Percentiles rank a stretch among this genome's conserved stretches.
These are phyloP conservation scores for Malus orientalis DNA, from an alignment of 306 rosid species.

Conservation along the genomic window DNA sequence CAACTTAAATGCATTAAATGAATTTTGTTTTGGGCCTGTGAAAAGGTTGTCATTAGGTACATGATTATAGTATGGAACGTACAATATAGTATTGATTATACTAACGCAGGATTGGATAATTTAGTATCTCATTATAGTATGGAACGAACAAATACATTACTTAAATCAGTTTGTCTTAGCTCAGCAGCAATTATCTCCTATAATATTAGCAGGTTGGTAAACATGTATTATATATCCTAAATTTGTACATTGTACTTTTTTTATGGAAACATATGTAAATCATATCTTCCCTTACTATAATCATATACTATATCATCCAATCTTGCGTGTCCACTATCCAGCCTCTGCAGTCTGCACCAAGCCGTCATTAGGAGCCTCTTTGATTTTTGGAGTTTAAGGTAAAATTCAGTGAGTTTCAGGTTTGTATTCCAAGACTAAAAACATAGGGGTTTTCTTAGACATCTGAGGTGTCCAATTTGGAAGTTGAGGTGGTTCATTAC, in stretches of 20 bases:
- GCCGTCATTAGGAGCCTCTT: neutral
- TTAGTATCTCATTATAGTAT: neutral
- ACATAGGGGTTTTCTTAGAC: neutral
- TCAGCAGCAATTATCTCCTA: neutral
- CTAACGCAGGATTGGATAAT: no score
- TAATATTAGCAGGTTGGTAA: neutral
- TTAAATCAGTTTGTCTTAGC: neutral
- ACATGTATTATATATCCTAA: neutral
- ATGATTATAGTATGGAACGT: neutral
- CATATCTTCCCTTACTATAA: neutral
- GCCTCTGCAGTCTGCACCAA: neutral
- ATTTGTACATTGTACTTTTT: neutral
- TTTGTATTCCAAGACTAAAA: neutral
- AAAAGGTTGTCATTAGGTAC: neutral
- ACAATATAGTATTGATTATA: neutral
- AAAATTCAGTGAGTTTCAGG: neutral
- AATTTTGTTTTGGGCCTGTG: neutral
- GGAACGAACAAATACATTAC: neutral
- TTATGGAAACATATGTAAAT: neutral
- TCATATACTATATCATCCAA: neutral
- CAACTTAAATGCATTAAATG: neutral
- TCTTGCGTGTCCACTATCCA: neutral
- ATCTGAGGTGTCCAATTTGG: neutral
- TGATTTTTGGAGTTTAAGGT: neutral
- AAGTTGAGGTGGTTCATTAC: neutral